phyloP scores from a whole-genome alignment of 345 rosid genomes.

The Erysimum cheiranthoides region DNA sequence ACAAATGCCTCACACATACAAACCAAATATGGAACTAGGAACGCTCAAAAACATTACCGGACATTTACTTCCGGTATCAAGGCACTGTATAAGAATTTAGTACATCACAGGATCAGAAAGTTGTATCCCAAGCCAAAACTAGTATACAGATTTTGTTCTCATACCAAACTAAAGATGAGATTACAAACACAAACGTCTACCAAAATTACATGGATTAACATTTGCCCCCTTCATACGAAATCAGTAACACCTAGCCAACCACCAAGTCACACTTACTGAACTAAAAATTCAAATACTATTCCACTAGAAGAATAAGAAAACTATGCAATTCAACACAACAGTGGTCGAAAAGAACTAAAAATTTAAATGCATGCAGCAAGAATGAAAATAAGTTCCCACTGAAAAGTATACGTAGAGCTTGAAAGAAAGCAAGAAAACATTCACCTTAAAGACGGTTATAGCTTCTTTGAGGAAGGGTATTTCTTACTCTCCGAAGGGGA shows the following conservation, averaged over 20 bases:
- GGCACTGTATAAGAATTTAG: not conserved
- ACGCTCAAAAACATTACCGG: not conserved
- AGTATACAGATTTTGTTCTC: slow-evolving; percentile 4
- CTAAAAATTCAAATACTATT: not conserved
- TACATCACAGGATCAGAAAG: not conserved
- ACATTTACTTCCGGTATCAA: not conserved
- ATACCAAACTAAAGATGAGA: slow-evolving; percentile 2
- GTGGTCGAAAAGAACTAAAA: not conserved
- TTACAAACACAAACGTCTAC: not conserved
- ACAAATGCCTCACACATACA: not conserved
- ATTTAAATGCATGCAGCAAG: too few relatives aligned
- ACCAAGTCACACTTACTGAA: not conserved
- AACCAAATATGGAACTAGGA: not conserved
- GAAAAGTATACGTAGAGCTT: too few relatives aligned
- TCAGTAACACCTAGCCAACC: slow-evolving; percentile 1
- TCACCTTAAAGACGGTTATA: too few relatives aligned
- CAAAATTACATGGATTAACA: not conserved
- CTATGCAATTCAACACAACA: not conserved
- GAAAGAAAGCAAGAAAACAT: too few relatives aligned
- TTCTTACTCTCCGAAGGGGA: too few relatives aligned
- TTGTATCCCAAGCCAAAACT: not conserved
- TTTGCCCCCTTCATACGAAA: not conserved
- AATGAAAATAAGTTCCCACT: too few relatives aligned
- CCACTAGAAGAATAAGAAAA: slow-evolving; percentile 4
- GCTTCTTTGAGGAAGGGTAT: too few relatives aligned